Evolutionary conservation across 1,284 basidiomycete genomes (phyloP), one percentile per base, ranked within the genome.

Genomic region (Neolentinus lepideus): DNA sequence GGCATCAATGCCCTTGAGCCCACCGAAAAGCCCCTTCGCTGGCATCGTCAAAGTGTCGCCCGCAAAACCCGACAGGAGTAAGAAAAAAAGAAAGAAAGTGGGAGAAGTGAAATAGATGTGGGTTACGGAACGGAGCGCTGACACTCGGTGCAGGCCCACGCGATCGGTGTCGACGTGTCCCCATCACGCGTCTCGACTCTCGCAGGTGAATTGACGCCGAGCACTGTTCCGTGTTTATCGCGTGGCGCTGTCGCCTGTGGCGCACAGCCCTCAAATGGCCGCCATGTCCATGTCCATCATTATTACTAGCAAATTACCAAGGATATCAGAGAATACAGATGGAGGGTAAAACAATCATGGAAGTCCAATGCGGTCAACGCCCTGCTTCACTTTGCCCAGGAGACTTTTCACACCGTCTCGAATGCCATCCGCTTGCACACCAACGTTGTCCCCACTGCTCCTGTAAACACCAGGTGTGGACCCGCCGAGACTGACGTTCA

Each of bases 401-500:
- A 98, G 74, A 68, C 83, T 91, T 66, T 85, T 83, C 38, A 96
- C 87, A 2, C 93, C 92, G 65, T 92, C 92, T 61, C 88, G 82
- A 59, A 94, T 81, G 1, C 87, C 88, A 61, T 90, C 88, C 22
- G 90, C 80, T 67, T 94, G 90, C 36, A 95, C 80, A 12, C 83
- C 82, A 50, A 50, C 47, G 22, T 86, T 80, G 63, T 88, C 90
- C 11, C 80, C 82, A 61, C 82, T 85, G 36, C 83, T 82, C 61
- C 93, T 76, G 70, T 93, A 96, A 27, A 96, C 81, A 1, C 92
- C 92, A 0, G 88, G 83, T 9, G 87, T 88, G 29, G 87, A 71
- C 2, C 93, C 93, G n/a, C 92, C 94, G 3, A 97, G 80, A 60
- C 86, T 93, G 48, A 98, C 84, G 65, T 93, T 94, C 57, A 97